phyloP scores from a whole-genome alignment of 768 basidiomycete species.

The Phlebiopsis flavidoalba region DNA sequence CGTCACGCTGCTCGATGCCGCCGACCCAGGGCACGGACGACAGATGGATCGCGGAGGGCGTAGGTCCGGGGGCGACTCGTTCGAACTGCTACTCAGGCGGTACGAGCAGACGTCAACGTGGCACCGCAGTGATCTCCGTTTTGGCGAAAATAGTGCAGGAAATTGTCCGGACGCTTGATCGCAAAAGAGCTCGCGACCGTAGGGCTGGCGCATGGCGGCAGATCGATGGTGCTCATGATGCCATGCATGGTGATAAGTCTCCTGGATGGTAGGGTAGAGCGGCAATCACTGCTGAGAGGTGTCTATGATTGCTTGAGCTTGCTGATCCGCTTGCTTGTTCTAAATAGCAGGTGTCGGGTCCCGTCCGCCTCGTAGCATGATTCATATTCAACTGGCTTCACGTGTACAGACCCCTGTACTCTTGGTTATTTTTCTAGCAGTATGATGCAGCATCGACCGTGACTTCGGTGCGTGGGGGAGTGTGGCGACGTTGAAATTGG shows the following conservation, averaged over 20 bases:
- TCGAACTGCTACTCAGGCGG: conserved; percentile 49
- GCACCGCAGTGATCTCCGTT: conserved; percentile 72
- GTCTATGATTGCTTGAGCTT: neutral
- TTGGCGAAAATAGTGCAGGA: conserved; percentile 46
- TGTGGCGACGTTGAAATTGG: neutral
- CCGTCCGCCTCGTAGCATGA: neutral
- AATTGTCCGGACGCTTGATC: conserved; percentile 29
- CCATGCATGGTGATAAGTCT: neutral
- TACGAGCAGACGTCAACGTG: conserved; percentile 69
- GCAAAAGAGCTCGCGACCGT: neutral
- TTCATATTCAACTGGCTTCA: neutral
- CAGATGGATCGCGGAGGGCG: conserved; percentile 25
- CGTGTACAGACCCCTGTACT: neutral
- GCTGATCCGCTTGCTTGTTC: neutral
- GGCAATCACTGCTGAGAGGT: neutral
- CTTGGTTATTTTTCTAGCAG: neutral
- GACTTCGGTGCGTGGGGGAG: neutral
- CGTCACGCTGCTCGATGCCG: conserved; percentile 78
- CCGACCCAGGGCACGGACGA: conserved; percentile 36
- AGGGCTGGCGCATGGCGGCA: neutral
- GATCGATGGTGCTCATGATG: neutral
- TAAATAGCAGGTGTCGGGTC: neutral
- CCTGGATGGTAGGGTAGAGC: neutral
- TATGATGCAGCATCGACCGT: no score
- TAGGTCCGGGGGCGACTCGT: conserved; percentile 28